Base-by-base conservation (phyloP, 1,284 basidiomycete genomes). In the Ustilago xerochloae region DNA sequence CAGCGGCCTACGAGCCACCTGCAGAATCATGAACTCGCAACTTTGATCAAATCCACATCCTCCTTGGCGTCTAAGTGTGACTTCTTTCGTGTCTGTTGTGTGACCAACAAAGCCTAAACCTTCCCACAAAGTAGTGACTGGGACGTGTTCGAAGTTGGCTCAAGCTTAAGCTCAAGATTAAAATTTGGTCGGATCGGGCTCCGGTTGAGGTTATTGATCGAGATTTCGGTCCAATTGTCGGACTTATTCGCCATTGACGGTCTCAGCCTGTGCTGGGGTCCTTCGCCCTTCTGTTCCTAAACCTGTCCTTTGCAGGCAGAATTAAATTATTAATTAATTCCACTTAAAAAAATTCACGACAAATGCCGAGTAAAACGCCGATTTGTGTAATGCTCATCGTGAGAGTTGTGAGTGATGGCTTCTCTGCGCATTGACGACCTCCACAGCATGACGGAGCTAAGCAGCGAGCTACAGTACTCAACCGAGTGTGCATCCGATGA, bases 1-100 rank as follows among this genome's bases (percentile, higher is more conserved):
- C 16, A 60, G 57, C 65, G 15, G 60, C 65, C 16, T 68, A 68
- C 38, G 60, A 68, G 50, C 65, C 65, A 28, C 43, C 60, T 30
- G 35, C 50, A 18, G 20, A 47, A 22, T 38, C 39, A 60, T 22
- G 7, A n/a, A 20, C 2, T 16, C 35, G 45, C 15, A 39, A 41
- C 32, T 10, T 12, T 20, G 33, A 51, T 51, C 18, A 7, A 20
- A 9, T 10, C 43, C 26, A 29, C 15, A 9, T 22, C 9, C 18
- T 33, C 28, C 3, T n/a, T 35, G 48, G 30, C 28, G 13, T 50
- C 32, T 13, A 12, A 12, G 4, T 48, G 18, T 24, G 48, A 35
- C 28, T 43, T n/a, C n/a, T n/a, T n/a, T n/a, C n/a, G n/a, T n/a
- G n/a, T n/a, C n/a, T n/a, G n/a, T n/a, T n/a, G n/a, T n/a, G n/a